Base-by-base conservation (phyloP, 192 early-diverging fungal species). In the Funneliformis geosporum region DNA sequence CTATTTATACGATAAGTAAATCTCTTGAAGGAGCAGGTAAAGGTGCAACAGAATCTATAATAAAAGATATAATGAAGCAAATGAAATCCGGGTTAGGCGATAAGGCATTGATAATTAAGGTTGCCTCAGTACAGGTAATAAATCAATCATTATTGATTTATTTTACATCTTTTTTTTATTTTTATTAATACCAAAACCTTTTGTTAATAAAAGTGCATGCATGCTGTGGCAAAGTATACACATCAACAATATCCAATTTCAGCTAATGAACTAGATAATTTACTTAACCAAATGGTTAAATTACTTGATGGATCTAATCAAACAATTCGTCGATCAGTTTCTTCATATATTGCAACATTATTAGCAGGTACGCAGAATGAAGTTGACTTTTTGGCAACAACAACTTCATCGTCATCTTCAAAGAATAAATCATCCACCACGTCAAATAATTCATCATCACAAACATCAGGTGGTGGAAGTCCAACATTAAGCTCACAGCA, bases 11-110 rank as follows among this genome's bases (percentile, higher is more conserved):
- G 14, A 83, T 97, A 40, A 85, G 78, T 2, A 83, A 87, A 40
- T 79, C 92, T 75, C 75, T 98, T 7, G 88, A 86, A 65, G 95
- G 95, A 16, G 92, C 94, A 14, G 91, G 94, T 25, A 91, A 91
- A 64, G 92, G 90, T 10, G 87, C 90, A 14, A 84, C 80, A 5
- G 97, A 97, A 28, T 61, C 84, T 10, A 90, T 88, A 40, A 83
- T 87, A 28, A 94, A 92, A 79, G 97, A 98, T 38, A 81, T 94
- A 3, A 78, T 90, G 39, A 94, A 94, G 80, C 69, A 82, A 0
- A 86, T 94, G 8, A 90, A 90, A 38, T 21, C 84, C 16, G 92
- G 92, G 9, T 75, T 96, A 60, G 65, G 82, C 3, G 95, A 97
- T 80, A 94, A 96, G 74, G 87, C 92, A 6, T 85, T 90, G 6